These are phyloP conservation scores for Blastocystis sp. DNA, from an alignment of 352 stramenopile genomes.

Conservation along the genomic window DNA sequence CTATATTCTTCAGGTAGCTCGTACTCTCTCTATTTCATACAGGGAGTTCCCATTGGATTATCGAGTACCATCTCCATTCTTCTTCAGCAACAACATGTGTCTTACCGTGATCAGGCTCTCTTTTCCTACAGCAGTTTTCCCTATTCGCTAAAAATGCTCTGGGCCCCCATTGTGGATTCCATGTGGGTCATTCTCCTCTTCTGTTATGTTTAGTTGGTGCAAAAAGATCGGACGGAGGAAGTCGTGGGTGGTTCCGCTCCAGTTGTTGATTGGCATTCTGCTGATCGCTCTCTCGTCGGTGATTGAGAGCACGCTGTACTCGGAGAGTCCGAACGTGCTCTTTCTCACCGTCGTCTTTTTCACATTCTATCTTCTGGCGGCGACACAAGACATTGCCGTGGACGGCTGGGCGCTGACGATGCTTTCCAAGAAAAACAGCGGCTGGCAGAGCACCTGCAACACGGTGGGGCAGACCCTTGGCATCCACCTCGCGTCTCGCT, in stretches of 20 bases:
- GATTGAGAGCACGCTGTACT: conserved; percentile 50
- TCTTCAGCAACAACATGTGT: conserved; percentile 71
- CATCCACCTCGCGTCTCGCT: conserved; percentile 25
- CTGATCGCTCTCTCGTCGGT: conserved; percentile 65
- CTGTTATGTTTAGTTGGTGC: conserved; percentile 17
- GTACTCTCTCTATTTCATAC: neutral
- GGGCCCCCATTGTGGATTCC: conserved; percentile 77
- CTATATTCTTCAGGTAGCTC: conserved; percentile 70
- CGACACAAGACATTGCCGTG: conserved; percentile 75
- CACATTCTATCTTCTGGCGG: conserved; percentile 78
- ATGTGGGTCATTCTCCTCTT: conserved; percentile 24
- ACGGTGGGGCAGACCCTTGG: conserved; percentile 75
- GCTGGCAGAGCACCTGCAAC: conserved; percentile 75
- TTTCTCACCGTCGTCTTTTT: conserved; percentile 77
- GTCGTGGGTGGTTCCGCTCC: conserved; percentile 77
- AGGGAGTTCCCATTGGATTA: conserved; percentile 75
- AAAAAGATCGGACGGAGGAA: conserved; percentile 24
- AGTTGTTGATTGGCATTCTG: conserved; percentile 70
- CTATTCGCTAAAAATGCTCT: conserved; percentile 77
- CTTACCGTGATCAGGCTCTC: conserved; percentile 75
- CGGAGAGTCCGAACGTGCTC: conserved; percentile 69
- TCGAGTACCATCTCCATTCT: conserved; percentile 77
- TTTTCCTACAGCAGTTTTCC: conserved; percentile 77
- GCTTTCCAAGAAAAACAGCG: conserved; percentile 75
- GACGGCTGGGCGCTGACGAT: conserved; percentile 78